Percentiles rank a stretch among this genome's conserved stretches.
These are phyloP conservation scores for Chlorella sp. DNA, from an alignment of 139 green algal genomes.

Conservation along the genomic window DNA sequence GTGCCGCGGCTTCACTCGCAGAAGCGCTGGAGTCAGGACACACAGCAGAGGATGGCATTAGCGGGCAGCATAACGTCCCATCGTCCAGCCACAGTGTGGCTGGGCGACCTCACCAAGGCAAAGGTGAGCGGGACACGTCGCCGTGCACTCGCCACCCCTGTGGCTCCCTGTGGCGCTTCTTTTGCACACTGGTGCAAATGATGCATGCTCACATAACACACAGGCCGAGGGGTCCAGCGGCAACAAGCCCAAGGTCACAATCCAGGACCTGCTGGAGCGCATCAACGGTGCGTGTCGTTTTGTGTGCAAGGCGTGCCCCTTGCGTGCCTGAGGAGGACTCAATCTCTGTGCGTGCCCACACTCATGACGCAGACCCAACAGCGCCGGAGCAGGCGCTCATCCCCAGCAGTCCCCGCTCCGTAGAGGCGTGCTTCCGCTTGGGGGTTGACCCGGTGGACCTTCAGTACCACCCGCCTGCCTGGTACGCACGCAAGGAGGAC, in stretches of 20 bases:
- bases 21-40: too few relatives aligned
- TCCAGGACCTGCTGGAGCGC: conserved; percentile 61
- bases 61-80: too few relatives aligned
- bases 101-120: conserved; percentile 40
- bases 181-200: too few relatives aligned
- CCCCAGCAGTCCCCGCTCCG: conserved; percentile 65
- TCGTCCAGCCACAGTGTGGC: conserved; percentile 17
- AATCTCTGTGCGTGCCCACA: background rate
- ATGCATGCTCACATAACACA: too few relatives aligned
- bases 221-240: conserved; percentile 47
- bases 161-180: too few relatives aligned
- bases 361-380: conserved; percentile 49
- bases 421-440: conserved; percentile 75
- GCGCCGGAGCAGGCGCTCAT: conserved; percentile 34
- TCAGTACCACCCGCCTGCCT: conserved; percentile 44
- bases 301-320: background rate
- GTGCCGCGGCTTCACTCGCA: too few relatives aligned
- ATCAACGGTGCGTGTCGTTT: conserved; percentile 43
- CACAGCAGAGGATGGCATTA: too few relatives aligned
- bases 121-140: too few relatives aligned
- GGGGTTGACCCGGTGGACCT: conserved; percentile 79
- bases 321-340: background rate
- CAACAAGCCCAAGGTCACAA: conserved; percentile 51
- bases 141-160: too few relatives aligned
- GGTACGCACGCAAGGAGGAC: conserved; percentile 48